Evolutionary conservation across 768 basidiomycete species (phyloP).

Genomic region (Erythrobasidium yunnanense): DNA sequence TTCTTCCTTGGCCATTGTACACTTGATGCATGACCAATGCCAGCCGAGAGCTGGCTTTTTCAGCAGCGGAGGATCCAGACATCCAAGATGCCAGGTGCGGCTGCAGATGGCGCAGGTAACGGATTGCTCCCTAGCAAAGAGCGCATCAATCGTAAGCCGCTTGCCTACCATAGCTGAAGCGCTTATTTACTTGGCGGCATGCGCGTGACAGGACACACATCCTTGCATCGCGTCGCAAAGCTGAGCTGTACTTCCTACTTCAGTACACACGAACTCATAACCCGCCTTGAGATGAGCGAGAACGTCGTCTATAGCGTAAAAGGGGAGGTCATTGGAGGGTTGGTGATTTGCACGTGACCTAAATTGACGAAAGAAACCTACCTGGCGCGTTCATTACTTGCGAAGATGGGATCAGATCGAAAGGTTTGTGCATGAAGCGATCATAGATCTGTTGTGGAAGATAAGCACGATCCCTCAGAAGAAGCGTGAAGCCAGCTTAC

Average conservation of each 20-base stretch:
- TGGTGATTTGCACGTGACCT: too few species aligned
- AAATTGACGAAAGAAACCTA: too few species aligned
- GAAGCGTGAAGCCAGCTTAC: slow-evolving; percentile 29
- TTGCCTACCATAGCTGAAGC: neutral
- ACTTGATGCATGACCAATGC: slow-evolving; percentile 69
- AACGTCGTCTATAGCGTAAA: slow-evolving; percentile 52
- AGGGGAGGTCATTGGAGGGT: too few species aligned
- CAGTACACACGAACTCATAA: slow-evolving; percentile 90
- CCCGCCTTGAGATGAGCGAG: slow-evolving; percentile 62
- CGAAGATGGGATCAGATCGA: slow-evolving; percentile 78
- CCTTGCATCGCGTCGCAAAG: slow-evolving; percentile 73
- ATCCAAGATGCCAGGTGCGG: slow-evolving; percentile 85
- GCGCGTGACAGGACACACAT: slow-evolving; percentile 73
- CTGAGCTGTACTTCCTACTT: slow-evolving; percentile 84
- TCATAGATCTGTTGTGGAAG: slow-evolving; percentile 58
- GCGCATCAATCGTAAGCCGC: too few species aligned
- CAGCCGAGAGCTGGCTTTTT: slow-evolving; percentile 92
- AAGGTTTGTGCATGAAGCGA: slow-evolving; percentile 95
- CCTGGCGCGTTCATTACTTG: slow-evolving; percentile 66
- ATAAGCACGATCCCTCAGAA: too few species aligned
- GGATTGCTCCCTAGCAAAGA: slow-evolving; percentile 56
- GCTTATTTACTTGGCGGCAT: slow-evolving; percentile 67
- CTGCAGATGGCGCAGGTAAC: slow-evolving; percentile 87
- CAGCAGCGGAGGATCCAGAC: slow-evolving; percentile 77
- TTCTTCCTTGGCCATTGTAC: neutral